Conservation (phyloP, 1,284 basidiomycete genomes). For the Meripilus lineatus region DNA sequence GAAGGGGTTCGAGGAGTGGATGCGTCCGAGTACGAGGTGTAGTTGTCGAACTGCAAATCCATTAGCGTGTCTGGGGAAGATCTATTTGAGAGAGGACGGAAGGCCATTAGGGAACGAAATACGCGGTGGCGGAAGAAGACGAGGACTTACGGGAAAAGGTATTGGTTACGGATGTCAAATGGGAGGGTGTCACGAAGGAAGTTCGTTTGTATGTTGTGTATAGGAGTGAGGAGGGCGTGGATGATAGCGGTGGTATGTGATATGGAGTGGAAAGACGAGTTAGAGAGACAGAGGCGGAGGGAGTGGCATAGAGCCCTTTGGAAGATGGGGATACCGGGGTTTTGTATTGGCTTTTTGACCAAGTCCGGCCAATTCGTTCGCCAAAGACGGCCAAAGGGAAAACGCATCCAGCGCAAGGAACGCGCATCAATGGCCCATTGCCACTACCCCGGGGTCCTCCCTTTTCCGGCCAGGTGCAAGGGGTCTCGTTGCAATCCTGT, state of each 20-base stretch:
- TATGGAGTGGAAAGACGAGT: neutral
- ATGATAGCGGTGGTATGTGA: neutral
- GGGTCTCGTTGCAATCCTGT: conserved; percentile 13
- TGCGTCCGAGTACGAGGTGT: conserved; percentile 57
- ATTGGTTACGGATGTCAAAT: neutral
- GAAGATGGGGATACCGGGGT: conserved; percentile 6
- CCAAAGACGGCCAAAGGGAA: neutral
- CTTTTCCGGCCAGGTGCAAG: conserved; percentile 8
- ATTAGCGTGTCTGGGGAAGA: conserved; percentile 41
- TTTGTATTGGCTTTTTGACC: conserved; percentile 4
- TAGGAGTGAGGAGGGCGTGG: neutral
- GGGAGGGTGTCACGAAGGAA: neutral
- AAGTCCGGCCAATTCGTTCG: neutral
- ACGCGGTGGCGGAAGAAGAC: neutral
- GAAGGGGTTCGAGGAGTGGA: conserved; percentile 69
- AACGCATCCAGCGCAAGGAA: no score
- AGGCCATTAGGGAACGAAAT: conserved; percentile 17
- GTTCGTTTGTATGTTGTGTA: no score
- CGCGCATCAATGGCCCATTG: no score
- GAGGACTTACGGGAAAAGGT: conserved; percentile 11
- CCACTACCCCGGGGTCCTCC: conserved; percentile 7
- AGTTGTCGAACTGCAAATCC: conserved; percentile 49
- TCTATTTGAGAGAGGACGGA: conserved; percentile 9
- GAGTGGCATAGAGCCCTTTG: neutral
- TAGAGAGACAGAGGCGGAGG: no score